Percentiles rank a stretch among this genome's conserved stretches.
phyloP scores from a whole-genome alignment of 2,329 filamentous ascomycete genomes.

The Sporothrix curviconia region DNA sequence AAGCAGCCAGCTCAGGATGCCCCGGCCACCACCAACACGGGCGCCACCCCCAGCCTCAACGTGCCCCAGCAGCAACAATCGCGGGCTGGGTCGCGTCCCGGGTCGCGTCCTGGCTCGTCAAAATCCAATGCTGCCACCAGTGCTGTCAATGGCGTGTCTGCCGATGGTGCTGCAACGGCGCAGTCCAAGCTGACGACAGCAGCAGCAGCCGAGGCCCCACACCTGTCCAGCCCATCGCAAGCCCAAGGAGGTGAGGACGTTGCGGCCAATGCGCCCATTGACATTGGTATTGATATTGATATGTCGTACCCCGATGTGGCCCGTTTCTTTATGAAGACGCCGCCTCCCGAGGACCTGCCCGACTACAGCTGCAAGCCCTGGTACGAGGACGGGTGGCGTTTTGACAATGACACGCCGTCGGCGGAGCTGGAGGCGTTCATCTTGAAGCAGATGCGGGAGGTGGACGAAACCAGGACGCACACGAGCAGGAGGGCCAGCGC shows the following conservation, averaged over 20 bases:
- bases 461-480: slow-evolving; percentile 31
- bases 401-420: slow-evolving; percentile 36
- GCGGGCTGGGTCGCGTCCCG: neutral
- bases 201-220: too few species aligned
- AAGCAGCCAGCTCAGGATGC: neutral
- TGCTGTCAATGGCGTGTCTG: too few species aligned
- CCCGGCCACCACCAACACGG: neutral
- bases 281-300: too few species aligned
- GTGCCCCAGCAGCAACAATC: too few species aligned
- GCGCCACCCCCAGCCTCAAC: neutral
- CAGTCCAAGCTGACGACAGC: too few species aligned
- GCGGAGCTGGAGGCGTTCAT: slow-evolving; percentile 40
- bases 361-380: slow-evolving; percentile 40
- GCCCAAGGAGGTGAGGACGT: slow-evolving; percentile 44
- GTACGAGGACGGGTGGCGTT: slow-evolving; percentile 38
- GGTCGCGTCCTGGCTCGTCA: neutral
- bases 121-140: too few species aligned
- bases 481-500: slow-evolving; percentile 35
- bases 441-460: slow-evolving; percentile 36
- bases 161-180: too few species aligned
- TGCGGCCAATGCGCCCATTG: too few species aligned
- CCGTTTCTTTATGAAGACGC: slow-evolving; percentile 47
- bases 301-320: slow-evolving; percentile 42
- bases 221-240: slow-evolving; percentile 46
- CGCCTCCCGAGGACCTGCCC: slow-evolving; percentile 49